Conservation (phyloP, 1,139 yeast genomes). For the Wickerhamomyces sp. region DNA sequence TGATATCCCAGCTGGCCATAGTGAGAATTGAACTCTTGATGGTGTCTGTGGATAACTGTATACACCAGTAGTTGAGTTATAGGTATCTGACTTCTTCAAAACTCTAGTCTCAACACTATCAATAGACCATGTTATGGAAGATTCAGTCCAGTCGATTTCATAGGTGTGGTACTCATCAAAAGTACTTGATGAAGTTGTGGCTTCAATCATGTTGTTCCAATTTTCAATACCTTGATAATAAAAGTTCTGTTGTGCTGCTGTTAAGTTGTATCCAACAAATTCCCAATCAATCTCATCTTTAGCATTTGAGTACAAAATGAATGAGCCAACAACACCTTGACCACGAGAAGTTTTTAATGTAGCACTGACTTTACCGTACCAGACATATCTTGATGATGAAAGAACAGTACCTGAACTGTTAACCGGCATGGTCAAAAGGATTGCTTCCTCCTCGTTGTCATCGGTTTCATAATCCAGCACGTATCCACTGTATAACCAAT, state of each 20-base stretch:
- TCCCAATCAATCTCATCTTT: conserved; percentile 91
- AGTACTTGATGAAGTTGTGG: conserved; percentile 46
- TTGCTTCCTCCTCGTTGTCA: conserved; percentile 42
- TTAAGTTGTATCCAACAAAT: conserved; percentile 70
- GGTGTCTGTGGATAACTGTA: conserved; percentile 88
- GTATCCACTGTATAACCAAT: conserved; percentile 75
- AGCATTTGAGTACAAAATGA: conserved; percentile 77
- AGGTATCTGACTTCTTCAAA: conserved; percentile 59
- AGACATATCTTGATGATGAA: conserved; percentile 72
- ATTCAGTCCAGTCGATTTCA: conserved; percentile 81
- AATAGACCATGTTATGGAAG: conserved; percentile 63
- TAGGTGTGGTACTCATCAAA: conserved; percentile 70
- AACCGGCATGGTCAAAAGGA: conserved; percentile 74
- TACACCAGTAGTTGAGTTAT: conserved; percentile 51
- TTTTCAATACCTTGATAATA: conserved; percentile 64
- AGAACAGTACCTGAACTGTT: conserved; percentile 72
- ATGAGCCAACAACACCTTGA: conserved; percentile 82
- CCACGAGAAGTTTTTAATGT: conserved; percentile 69
- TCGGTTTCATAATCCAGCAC: conserved; percentile 22
- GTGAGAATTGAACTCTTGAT: conserved; percentile 72
- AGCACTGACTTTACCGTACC: conserved; percentile 83
- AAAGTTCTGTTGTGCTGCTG: conserved; percentile 67
- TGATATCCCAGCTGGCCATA: conserved; percentile 88
- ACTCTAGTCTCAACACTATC: conserved; percentile 72
- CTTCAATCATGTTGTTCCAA: conserved; percentile 55